Evolutionary conservation across 1,284 basidiomycete species (phyloP), one percentile per base, ranked within the genome.

Genomic region (Athelia psychrophila): DNA sequence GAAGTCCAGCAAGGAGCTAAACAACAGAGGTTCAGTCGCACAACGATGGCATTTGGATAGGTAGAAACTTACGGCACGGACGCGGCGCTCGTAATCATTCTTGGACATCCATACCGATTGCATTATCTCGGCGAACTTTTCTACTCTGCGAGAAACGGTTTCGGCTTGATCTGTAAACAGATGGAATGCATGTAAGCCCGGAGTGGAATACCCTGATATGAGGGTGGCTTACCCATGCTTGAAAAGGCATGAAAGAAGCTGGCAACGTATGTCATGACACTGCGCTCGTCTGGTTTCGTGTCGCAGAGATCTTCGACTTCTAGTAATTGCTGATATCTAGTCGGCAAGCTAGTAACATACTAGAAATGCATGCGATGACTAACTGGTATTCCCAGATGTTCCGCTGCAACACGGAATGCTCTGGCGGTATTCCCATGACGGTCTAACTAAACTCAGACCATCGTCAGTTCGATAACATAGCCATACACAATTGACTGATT

Each of bases 181-280:
- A 50, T 23, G 48, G 44, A 48, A 42, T 32, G 40, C 23, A 15
- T 27, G 36, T 40, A 27, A 48, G 24, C 15, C 6, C 22, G 36
- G 25, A 44, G 66, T 6, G 27, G 13, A 5, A 30, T 13, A 13
- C 13, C 6, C 27, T 6, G 6, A 30, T 30, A 13, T 5, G 6
- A 5, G 27, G 13, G 27, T 6, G 27, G 27, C 81, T 56, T 59
- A 93, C 94, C 93, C 88, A 97, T 95, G 1, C 92, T 88, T 0
- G 94, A 96, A 68, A 99, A 99, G 0, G 96, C 96, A 67, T 99
- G 96, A 77, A 99, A 99, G 71, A 83, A 98, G 63, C 94, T 94
- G 33, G 96, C 96, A 50, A 95, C 86, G 60, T 95, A 96, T 2
- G 92, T 95, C 93, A 95, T 95, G 23, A 96, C 91, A 69, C 91